Conservation (phyloP, 2,329 filamentous ascomycete species). For the Fusarium algeriense region DNA sequence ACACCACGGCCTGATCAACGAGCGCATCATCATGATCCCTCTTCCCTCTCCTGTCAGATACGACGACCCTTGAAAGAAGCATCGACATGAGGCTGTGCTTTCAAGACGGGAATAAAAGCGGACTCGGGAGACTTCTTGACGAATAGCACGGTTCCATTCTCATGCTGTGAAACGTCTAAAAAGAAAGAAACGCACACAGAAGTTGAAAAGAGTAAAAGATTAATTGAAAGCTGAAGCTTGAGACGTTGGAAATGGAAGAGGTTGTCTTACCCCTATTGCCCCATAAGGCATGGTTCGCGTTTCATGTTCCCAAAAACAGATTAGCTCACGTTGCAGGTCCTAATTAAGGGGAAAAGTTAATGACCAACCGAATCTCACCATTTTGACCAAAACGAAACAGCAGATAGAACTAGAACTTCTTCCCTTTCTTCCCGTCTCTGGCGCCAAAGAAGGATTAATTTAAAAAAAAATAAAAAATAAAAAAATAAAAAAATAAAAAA, state of each 20-base stretch:
- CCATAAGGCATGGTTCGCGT: constrained; percentile 17
- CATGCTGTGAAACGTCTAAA: constrained; percentile 28
- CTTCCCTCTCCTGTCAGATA: constrained; percentile 12
- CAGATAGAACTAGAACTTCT: background rate
- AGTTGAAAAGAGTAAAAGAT: constrained; percentile 10
- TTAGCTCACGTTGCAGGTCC: constrained; percentile 34
- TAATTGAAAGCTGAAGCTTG: constrained; percentile 22
- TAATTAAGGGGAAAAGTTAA: constrained; percentile 32
- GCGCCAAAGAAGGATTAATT: background rate
- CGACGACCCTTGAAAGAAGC: constrained; percentile 10
- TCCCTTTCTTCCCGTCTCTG: background rate
- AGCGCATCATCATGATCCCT: constrained; percentile 23
- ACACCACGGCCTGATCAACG: constrained; percentile 4
- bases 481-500: too few relatives aligned
- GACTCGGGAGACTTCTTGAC: background rate
- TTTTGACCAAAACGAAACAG: constrained; percentile 20
- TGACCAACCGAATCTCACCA: constrained; percentile 24
- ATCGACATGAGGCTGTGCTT: constrained; percentile 30
- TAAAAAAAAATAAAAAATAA: too few relatives aligned
- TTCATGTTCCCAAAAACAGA: constrained; percentile 25
- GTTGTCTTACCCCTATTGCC: constrained; percentile 2
- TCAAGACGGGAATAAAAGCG: constrained; percentile 24
- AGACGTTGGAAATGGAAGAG: constrained; percentile 34
- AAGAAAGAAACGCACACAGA: constrained; percentile 30
- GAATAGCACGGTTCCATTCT: background rate